Percentiles rank a stretch among this genome's conserved stretches.
Evolutionary conservation across 148 eudicot species (phyloP).

Genomic region (Chenopodium quinoa): DNA sequence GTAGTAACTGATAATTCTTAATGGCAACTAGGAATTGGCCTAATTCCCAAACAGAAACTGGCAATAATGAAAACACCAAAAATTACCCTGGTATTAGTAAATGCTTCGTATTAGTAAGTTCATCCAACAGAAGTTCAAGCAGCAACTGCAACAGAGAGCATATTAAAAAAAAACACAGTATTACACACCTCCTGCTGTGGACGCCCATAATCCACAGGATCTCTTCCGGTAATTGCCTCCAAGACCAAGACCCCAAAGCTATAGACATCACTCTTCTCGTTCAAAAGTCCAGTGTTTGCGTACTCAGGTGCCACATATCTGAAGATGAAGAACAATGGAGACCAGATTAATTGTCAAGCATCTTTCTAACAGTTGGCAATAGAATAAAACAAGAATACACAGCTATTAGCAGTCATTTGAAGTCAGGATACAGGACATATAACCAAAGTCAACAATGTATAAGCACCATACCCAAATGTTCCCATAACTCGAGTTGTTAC

Average conservation of each 20-base stretch:
- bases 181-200: constrained; percentile 54
- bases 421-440: not conserved
- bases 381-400: not conserved
- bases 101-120: not conserved
- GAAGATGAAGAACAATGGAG: constrained; percentile 13
- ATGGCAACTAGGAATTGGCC: not conserved
- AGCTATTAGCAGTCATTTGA: not conserved
- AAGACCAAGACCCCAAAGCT: constrained; percentile 69
- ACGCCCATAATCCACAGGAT: constrained; percentile 74
- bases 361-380: not conserved
- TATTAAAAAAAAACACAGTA: not conserved
- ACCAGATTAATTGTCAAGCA: constrained; percentile 8
- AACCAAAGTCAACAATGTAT: not conserved
- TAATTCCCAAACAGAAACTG: not conserved
- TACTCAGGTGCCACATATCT: constrained; percentile 83
- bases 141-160: not conserved
- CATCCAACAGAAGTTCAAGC: not conserved
- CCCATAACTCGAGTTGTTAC: constrained; percentile 83
- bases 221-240: constrained; percentile 70
- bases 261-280: constrained; percentile 76
- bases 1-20: not conserved
- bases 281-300: constrained; percentile 72
- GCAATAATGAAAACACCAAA: not conserved
- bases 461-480: constrained; percentile 59
- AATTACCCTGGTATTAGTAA: too few species aligned